These are phyloP conservation scores for Raddia guianensis DNA, from an alignment of 176 grass and related monocot genomes.

Conservation along the genomic window DNA sequence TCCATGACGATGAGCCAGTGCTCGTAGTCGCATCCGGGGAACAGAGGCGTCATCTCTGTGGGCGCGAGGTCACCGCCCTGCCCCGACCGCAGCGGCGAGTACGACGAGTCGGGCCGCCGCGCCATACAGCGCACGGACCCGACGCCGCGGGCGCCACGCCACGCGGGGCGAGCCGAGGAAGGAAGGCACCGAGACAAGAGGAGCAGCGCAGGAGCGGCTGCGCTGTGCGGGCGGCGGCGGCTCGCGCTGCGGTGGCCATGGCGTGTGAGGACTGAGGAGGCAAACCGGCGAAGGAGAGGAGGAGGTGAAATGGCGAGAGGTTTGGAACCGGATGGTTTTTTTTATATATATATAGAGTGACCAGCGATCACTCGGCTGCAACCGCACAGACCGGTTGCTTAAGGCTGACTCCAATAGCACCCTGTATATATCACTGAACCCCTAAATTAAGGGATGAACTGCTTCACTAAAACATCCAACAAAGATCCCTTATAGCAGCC, in stretches of 20 bases:
- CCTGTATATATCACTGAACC: no score
- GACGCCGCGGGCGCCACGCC: slow-evolving; percentile 26
- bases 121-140: slow-evolving; percentile 76
- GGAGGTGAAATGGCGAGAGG: slow-evolving; percentile 4
- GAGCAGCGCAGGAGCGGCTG: no score
- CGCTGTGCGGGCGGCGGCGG: slow-evolving; percentile 29
- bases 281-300: background rate
- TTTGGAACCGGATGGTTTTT: slow-evolving; percentile 50
- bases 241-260: slow-evolving; percentile 49
- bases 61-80: slow-evolving; percentile 72
- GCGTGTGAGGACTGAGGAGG: slow-evolving; percentile 8
- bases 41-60: slow-evolving; percentile 90
- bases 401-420: no score
- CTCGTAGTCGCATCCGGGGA: slow-evolving; percentile 96
- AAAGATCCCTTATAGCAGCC: no score
- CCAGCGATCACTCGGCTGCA: no score
- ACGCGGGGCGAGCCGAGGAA: background rate
- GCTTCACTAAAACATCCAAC: no score
- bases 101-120: slow-evolving; percentile 55
- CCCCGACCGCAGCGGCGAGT: slow-evolving; percentile 70
- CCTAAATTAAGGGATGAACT: no score
- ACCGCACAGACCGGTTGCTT: no score
- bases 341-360: no score
- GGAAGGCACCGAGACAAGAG: background rate
- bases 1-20: slow-evolving; percentile 99